These are phyloP conservation scores for Blepharisma undulans DNA, from an alignment of 169 alveolate species.

Conservation along the genomic window DNA sequence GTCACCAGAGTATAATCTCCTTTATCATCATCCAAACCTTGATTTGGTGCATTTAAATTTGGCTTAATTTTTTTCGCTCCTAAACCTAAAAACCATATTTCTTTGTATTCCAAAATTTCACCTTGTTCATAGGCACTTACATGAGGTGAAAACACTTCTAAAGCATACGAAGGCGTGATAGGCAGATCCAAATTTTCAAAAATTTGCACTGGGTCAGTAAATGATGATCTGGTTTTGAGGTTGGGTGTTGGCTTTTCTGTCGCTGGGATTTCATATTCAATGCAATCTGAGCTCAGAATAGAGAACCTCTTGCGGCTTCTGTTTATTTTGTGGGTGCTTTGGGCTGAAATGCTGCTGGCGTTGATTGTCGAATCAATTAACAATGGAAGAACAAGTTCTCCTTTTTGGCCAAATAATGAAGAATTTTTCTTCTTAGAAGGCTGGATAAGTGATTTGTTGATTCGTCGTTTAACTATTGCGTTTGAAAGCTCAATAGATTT, in stretches of 20 bases:
- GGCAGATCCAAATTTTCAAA: slow-evolving; percentile 28
- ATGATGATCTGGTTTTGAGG: not conserved
- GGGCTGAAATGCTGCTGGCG: not conserved
- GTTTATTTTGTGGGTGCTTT: not conserved
- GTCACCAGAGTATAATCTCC: not conserved
- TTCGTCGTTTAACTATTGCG: not conserved
- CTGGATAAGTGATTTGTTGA: not conserved
- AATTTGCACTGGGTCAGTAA: not conserved
- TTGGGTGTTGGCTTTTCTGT: not conserved
- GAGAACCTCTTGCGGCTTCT: not conserved
- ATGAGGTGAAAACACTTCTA: not conserved
- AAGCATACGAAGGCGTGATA: not conserved
- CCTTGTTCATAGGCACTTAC: slow-evolving; percentile 53
- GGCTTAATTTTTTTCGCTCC: slow-evolving; percentile 15
- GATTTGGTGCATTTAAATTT: not conserved
- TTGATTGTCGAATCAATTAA: not conserved
- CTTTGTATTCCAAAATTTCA: slow-evolving; percentile 58
- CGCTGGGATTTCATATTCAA: not conserved
- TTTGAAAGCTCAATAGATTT: not conserved
- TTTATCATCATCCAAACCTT: slow-evolving; percentile 6
- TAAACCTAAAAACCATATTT: slow-evolving; percentile 57
- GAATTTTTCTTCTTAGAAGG: not conserved
- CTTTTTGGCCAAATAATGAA: not conserved
- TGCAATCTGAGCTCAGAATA: not conserved
- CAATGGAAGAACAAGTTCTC: not conserved